Base-by-base conservation (phyloP, 495 filamentous ascomycete genomes). In the Tuber aestivum region DNA sequence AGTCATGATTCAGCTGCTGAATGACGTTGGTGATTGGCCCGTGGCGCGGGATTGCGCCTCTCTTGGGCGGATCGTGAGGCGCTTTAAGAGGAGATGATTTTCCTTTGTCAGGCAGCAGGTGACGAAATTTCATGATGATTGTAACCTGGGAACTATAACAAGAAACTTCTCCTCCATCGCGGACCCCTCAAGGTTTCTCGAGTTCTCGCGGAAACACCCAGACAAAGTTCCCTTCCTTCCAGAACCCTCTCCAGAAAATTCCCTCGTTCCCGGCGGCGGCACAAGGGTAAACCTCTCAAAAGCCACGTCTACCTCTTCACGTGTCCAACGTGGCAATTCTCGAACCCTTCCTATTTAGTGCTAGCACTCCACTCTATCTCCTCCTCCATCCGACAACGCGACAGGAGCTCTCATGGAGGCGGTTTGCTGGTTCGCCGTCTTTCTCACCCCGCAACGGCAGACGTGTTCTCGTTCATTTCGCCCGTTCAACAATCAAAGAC, bases 1-100 rank as follows among this genome's bases (percentile, higher is more conserved):
- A 79, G 77, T 79, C 76, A 79, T 74, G 75, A 48, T 78, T 78
- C 74, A 78, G 73, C 72, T 79, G 77, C 41, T 45, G 56, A 45
- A 74, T 73, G 68, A 73, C 71, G 77, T 71, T 71, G n/a, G 70
- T 7, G 75, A 56, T 79, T 69, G 78, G 45, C 44, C 78, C 70
- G 78, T 79, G 78, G 78, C 77, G 78, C 76, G 78, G 78, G 77
- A 65, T 65, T 65, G 56, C 56, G 56, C 56, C 56, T 65, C 56
- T 65, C 35, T 32, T 65, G 12, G 56, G 56, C 56, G 56, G 7
- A 35, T 65, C 27, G 56, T 65, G 56, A 65, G 56, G 56, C 56
- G 27, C 56, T 65, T 65, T 35, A 18, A 65, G 20, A 35, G 56
- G 3, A 5, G 9, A 35, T 32, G 27, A 0, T 14, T 14, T 14